Evolutionary conservation across 768 basidiomycete genomes (phyloP).

Genomic region (Leccinum longicurvipes): DNA sequence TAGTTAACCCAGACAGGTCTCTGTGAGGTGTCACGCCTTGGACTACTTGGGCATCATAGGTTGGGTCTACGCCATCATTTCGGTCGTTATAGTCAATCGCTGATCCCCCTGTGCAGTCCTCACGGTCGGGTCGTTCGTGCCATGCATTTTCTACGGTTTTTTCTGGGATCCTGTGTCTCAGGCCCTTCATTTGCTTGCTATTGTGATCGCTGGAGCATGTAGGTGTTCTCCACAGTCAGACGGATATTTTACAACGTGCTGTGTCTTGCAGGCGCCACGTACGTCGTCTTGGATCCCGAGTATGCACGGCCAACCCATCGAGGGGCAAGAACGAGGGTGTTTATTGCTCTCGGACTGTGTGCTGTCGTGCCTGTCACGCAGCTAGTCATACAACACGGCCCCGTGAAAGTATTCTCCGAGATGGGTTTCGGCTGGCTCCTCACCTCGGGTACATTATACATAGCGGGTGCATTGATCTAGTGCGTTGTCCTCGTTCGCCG

Average conservation of each 20-base stretch:
- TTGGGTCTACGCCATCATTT: slow-evolving; percentile 27
- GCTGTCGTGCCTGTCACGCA: slow-evolving; percentile 70
- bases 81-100: not conserved
- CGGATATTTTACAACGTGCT: slow-evolving; percentile 1
- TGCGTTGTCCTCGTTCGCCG: slow-evolving; percentile 44
- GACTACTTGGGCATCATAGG: slow-evolving; percentile 82
- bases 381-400: slow-evolving; percentile 55
- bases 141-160: slow-evolving; percentile 76
- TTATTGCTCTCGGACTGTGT: slow-evolving; percentile 72
- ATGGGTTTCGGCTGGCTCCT: slow-evolving; percentile 74
- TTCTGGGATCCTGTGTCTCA: slow-evolving; percentile 59
- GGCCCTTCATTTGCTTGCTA: slow-evolving; percentile 50
- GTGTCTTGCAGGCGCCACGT: slow-evolving; percentile 51
- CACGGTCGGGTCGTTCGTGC: slow-evolving; percentile 76
- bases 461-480: slow-evolving; percentile 79
- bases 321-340: slow-evolving; percentile 72
- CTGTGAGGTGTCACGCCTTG: slow-evolving; percentile 56
- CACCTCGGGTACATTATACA: slow-evolving; percentile 69
- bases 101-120: slow-evolving; percentile 40
- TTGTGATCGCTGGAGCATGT: slow-evolving; percentile 58
- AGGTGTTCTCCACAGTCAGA: slow-evolving; percentile 25
- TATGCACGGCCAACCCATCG: slow-evolving; percentile 75
- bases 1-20: slow-evolving; percentile 42
- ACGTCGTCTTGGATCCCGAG: slow-evolving; percentile 74
- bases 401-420: slow-evolving; percentile 47